phyloP scores from a whole-genome alignment of 257 asterid species.

The Petunia axillaris region DNA sequence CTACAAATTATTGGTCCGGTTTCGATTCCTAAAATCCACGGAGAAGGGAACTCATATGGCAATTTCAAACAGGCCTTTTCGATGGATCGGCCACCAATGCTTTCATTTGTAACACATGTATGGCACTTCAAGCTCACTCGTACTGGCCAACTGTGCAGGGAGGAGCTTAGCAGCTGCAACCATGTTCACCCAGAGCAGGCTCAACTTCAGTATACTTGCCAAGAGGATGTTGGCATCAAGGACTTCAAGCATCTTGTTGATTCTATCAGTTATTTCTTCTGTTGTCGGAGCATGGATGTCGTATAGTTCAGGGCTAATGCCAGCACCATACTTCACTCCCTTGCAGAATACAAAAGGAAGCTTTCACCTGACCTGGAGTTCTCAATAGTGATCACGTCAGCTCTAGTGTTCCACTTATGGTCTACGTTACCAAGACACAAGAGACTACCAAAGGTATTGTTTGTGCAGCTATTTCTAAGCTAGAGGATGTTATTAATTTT shows the following conservation, averaged over 20 bases:
- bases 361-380: constrained; percentile 95
- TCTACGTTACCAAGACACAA: no score
- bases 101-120: no score
- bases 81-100: neutral
- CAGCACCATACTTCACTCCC: constrained; percentile 93
- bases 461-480: no score
- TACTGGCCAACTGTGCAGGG: constrained; percentile 42
- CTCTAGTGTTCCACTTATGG: constrained; percentile 18
- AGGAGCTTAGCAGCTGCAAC: constrained; percentile 88
- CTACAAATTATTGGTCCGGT: neutral
- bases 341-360: constrained; percentile 93
- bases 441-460: no score
- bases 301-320: constrained; percentile 93
- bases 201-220: constrained; percentile 89
- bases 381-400: constrained; percentile 96
- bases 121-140: neutral
- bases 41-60: neutral
- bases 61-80: neutral
- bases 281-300: constrained; percentile 94
- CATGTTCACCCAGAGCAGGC: constrained; percentile 83
- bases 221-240: constrained; percentile 89
- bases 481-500: no score
- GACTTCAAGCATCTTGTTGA: constrained; percentile 96
- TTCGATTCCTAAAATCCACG: neutral
- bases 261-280: constrained; percentile 85